These are phyloP conservation scores for Pseudonitzschia delicatissima DNA, from an alignment of 108 stramenopile species.

Conservation along the genomic window DNA sequence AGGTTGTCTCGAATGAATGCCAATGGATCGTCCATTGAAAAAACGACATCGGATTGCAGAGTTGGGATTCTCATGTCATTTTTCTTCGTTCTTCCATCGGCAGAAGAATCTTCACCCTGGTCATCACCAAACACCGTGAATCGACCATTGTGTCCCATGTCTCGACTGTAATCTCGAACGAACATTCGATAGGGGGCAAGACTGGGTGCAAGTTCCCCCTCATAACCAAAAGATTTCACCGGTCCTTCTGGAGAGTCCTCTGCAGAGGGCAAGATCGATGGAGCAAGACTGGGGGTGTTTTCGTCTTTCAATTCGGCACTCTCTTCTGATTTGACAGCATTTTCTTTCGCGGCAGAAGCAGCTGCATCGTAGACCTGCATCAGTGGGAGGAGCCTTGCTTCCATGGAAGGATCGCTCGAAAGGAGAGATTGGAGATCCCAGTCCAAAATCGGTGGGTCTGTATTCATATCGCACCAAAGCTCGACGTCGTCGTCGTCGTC, in stretches of 20 bases:
- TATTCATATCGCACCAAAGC: background rate
- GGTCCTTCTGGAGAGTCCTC: background rate
- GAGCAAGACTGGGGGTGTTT: background rate
- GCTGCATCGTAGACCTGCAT: slow-evolving; percentile 13
- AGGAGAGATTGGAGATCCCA: background rate
- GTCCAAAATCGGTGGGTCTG: background rate
- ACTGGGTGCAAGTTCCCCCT: slow-evolving; percentile 4
- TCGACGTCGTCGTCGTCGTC: background rate
- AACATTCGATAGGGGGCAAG: slow-evolving; percentile 12
- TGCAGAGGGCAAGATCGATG: background rate
- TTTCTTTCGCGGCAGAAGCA: background rate
- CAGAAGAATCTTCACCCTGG: background rate
- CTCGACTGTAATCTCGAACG: slow-evolving; percentile 9
- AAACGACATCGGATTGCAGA: slow-evolving; percentile 5
- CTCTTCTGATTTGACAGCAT: background rate
- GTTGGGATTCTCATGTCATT: background rate
- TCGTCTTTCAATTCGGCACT: background rate
- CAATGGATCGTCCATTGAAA: slow-evolving; percentile 14
- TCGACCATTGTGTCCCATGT: slow-evolving; percentile 9
- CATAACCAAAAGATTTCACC: background rate
- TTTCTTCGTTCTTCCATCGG: background rate
- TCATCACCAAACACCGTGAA: background rate
- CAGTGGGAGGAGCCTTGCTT: background rate
- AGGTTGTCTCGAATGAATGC: slow-evolving; percentile 7
- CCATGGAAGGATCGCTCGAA: slow-evolving; percentile 3